These are phyloP conservation scores for Blastobotrys arbuscula DNA, from an alignment of 1,139 yeast genomes.

Conservation along the genomic window DNA sequence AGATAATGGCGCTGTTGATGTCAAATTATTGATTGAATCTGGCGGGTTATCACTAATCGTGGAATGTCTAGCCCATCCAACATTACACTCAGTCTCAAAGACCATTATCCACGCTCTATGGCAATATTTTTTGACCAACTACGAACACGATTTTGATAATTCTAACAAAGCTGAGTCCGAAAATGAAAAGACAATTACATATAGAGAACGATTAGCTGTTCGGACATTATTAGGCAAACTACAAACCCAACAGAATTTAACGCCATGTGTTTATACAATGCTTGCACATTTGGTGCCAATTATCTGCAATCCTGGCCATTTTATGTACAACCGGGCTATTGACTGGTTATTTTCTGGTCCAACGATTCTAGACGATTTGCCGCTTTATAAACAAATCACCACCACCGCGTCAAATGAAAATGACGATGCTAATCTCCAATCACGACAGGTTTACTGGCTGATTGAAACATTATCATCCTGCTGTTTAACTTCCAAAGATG, in stretches of 20 bases:
- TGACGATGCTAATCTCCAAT: conserved; percentile 42
- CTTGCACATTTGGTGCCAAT: conserved; percentile 53
- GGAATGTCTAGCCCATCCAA: conserved; percentile 37
- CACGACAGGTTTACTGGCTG: conserved; percentile 61
- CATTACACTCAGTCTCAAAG: neutral
- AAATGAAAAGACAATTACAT: conserved; percentile 25
- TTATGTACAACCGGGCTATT: conserved; percentile 60
- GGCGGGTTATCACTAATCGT: conserved; percentile 54
- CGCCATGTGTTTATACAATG: conserved; percentile 43
- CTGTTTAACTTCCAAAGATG: conserved; percentile 44
- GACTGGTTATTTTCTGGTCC: conserved; percentile 43
- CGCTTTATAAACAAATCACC: conserved; percentile 50
- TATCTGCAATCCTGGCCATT: conserved; percentile 62
- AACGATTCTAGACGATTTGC: conserved; percentile 53
- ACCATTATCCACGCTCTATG: neutral
- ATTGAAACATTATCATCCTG: conserved; percentile 46
- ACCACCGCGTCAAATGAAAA: conserved; percentile 36
- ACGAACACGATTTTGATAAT: neutral
- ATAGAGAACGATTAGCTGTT: conserved; percentile 55
- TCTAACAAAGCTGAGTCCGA: neutral
- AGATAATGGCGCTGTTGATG: conserved; percentile 39
- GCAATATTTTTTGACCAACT: conserved; percentile 8
- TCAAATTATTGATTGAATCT: conserved; percentile 55
- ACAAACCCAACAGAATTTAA: conserved; percentile 37
- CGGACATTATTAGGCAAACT: conserved; percentile 59